These are phyloP conservation scores for Ballota nigra DNA, from an alignment of 257 asterid species.

Conservation along the genomic window DNA sequence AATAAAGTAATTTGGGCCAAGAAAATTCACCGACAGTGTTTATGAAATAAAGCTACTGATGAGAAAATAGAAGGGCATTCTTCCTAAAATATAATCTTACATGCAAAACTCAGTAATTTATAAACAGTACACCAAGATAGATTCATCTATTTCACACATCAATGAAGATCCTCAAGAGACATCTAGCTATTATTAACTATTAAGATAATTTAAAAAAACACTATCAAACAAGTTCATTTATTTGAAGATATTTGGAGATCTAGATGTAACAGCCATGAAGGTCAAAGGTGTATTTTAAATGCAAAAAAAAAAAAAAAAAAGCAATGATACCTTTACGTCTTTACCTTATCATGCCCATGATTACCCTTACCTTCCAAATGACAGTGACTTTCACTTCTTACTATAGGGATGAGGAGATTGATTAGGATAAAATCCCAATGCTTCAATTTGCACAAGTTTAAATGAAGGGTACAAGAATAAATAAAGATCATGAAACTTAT, in stretches of 20 bases:
- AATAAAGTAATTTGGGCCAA: slow-evolving; percentile 28
- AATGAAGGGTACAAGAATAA: not conserved
- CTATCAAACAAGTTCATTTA: slow-evolving; percentile 6
- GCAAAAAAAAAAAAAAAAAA: not conserved
- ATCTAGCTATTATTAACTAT: slow-evolving; percentile 2
- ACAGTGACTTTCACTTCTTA: not conserved
- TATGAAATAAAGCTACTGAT: slow-evolving; percentile 8
- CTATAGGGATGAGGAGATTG: not conserved
- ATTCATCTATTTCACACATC: not conserved
- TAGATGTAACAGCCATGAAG: not conserved
- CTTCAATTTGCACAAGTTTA: not conserved
- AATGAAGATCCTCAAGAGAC: slow-evolving; percentile 1
- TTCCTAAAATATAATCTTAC: not conserved
- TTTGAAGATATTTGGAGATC: slow-evolving; percentile 12
- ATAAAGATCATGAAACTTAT: not conserved
- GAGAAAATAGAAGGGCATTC: not conserved
- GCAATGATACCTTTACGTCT: not conserved
- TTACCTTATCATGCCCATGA: not conserved
- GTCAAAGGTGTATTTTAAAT: not conserved
- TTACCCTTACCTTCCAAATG: not conserved
- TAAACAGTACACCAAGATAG: not conserved
- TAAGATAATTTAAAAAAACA: no score
- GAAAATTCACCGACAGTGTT: slow-evolving; percentile 12
- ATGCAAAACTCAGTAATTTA: slow-evolving; percentile 1
- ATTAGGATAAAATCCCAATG: not conserved